phyloP scores from a whole-genome alignment of 176 grass and related monocot genomes.

The Luzula sylvatica region DNA sequence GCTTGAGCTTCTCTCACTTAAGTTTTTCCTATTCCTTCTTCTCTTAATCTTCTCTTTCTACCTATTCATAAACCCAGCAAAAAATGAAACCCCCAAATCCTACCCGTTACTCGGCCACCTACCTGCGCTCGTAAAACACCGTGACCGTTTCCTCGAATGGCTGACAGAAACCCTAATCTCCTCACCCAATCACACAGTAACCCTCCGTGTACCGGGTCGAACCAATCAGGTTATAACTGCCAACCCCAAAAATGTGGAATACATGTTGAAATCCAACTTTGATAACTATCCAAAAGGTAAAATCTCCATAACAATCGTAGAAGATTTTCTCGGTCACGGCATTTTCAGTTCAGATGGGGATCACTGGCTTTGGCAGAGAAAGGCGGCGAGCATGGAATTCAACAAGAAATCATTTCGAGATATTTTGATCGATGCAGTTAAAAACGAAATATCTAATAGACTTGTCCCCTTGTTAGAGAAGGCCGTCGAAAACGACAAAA shows the following conservation, averaged over 20 bases:
- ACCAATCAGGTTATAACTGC: constrained; percentile 32
- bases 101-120: constrained; percentile 42
- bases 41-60: constrained; percentile 19
- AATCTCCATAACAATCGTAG: constrained; percentile 18
- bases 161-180: constrained; percentile 23
- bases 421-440: constrained; percentile 28
- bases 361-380: constrained; percentile 56
- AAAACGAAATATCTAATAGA: constrained; percentile 24
- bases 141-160: constrained; percentile 45
- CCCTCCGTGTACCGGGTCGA: background rate
- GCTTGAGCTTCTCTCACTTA: constrained; percentile 17
- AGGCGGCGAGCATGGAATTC: constrained; percentile 53
- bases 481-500: background rate
- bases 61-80: constrained; percentile 6
- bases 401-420: constrained; percentile 32
- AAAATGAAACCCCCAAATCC: constrained; percentile 22
- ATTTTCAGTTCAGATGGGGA: constrained; percentile 71
- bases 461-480: constrained; percentile 38
- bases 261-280: constrained; percentile 40
- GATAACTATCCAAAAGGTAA: constrained; percentile 51
- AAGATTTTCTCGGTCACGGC: constrained; percentile 58
- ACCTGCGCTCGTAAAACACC: constrained; percentile 42
- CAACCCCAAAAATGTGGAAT: constrained; percentile 44
- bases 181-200: constrained; percentile 18
- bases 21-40: constrained; percentile 5